A percentile compares a stretch with the other conserved stretches of the same genome.
Evolutionary conservation across 257 asterid genomes (phyloP).

Genomic region (Vinca minor): DNA sequence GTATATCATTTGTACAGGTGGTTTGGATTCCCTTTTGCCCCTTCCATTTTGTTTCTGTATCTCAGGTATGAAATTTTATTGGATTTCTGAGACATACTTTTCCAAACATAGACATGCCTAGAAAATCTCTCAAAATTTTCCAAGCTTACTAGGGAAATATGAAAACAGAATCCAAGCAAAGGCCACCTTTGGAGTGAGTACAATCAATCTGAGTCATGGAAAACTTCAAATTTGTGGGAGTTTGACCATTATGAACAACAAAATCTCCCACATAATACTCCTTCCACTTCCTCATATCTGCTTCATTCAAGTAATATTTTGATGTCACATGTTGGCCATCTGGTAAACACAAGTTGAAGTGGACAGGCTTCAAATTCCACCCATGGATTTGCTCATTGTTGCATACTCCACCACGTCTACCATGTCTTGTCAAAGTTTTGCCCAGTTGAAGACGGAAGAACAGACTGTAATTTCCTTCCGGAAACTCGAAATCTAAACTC

Average conservation of each 20-base stretch:
- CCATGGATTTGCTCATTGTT: slow-evolving; percentile 37
- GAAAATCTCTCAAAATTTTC: too few species aligned
- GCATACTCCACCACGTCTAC: slow-evolving; percentile 25
- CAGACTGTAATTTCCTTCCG: slow-evolving; percentile 38
- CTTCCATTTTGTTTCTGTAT: background rate
- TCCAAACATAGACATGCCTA: too few species aligned
- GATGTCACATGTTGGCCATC: slow-evolving; percentile 23
- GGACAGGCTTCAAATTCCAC: slow-evolving; percentile 45
- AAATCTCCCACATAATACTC: slow-evolving; percentile 50
- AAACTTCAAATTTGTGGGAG: slow-evolving; percentile 34
- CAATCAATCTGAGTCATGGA: slow-evolving; percentile 60
- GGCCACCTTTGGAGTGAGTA: slow-evolving; percentile 56
- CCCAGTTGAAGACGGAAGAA: slow-evolving; percentile 46
- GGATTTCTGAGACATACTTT: slow-evolving; percentile 17
- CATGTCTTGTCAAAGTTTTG: slow-evolving; percentile 16
- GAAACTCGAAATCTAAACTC: slow-evolving; percentile 43
- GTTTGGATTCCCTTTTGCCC: slow-evolving; percentile 17
- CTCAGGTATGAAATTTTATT: slow-evolving; percentile 18
- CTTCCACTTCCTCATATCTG: slow-evolving; percentile 28
- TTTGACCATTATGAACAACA: slow-evolving; percentile 25
- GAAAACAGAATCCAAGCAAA: slow-evolving; percentile 43
- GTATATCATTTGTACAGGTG: slow-evolving; percentile 39
- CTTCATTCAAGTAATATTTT: slow-evolving; percentile 23
- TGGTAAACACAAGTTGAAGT: slow-evolving; percentile 35
- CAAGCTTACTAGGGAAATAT: slow-evolving; percentile 27